Conservation (phyloP, 371 early-diverging fungal species). For the Mucor mucedo region DNA sequence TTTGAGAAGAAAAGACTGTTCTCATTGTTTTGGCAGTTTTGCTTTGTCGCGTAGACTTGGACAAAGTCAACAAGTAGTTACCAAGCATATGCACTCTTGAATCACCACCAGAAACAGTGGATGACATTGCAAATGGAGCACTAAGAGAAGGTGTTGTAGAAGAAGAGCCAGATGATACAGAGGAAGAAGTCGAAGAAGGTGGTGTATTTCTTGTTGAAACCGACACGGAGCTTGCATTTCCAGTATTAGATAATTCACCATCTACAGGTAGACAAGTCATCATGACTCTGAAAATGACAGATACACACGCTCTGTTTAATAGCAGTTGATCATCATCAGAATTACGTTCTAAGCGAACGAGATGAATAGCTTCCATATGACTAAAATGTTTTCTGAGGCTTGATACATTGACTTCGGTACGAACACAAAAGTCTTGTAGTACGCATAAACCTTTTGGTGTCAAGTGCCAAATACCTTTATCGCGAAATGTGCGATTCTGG, state of each 20-base stretch:
- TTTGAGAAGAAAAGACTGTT: slow-evolving; percentile 47
- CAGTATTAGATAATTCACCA: slow-evolving; percentile 33
- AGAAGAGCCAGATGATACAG: slow-evolving; percentile 28
- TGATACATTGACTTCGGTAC: slow-evolving; percentile 46
- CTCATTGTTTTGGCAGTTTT: slow-evolving; percentile 38
- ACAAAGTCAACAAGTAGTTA: slow-evolving; percentile 45
- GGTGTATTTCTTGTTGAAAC: slow-evolving; percentile 20
- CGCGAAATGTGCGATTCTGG: slow-evolving; percentile 54
- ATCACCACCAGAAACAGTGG: slow-evolving; percentile 26
- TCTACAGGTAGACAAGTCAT: slow-evolving; percentile 48
- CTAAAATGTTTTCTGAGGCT: slow-evolving; percentile 38
- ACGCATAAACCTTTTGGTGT: slow-evolving; percentile 67
- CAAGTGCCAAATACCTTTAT: slow-evolving; percentile 60
- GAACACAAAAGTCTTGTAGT: slow-evolving; percentile 56
- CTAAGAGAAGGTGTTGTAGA: slow-evolving; percentile 31
- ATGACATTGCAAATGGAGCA: slow-evolving; percentile 36
- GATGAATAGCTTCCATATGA: slow-evolving; percentile 47
- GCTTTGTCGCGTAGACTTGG: slow-evolving; percentile 27
- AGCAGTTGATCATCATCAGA: slow-evolving; percentile 49
- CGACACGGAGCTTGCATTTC: slow-evolving; percentile 27
- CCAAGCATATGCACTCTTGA: slow-evolving; percentile 45
- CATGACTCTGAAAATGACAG: slow-evolving; percentile 49
- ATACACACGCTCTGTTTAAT: slow-evolving; percentile 33
- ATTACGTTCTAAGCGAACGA: slow-evolving; percentile 49
- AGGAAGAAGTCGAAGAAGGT: slow-evolving; percentile 27